These are phyloP conservation scores for Citrus inodora DNA, from an alignment of 345 rosid genomes.

Conservation along the genomic window DNA sequence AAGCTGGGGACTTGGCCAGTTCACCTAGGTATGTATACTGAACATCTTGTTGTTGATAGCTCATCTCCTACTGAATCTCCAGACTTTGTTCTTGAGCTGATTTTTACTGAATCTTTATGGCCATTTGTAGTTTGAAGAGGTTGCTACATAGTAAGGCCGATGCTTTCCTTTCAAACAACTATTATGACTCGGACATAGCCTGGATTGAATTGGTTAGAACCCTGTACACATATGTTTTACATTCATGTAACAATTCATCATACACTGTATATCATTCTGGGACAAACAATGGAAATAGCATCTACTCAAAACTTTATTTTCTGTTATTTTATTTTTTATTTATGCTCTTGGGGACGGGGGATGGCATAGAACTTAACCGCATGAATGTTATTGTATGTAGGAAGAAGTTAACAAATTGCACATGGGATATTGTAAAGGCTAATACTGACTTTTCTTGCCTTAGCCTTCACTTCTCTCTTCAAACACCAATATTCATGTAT, in stretches of 20 bases:
- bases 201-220: slow-evolving; percentile 95
- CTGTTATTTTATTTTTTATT: neutral
- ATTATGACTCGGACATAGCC: slow-evolving; percentile 85
- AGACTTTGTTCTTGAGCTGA: neutral
- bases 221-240: neutral
- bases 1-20: slow-evolving; percentile 78
- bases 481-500: neutral
- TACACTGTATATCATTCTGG: neutral
- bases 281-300: neutral
- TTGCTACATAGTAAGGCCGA: slow-evolving; percentile 81
- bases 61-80: neutral
- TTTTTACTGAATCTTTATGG: slow-evolving; percentile 21
- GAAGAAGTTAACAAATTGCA: neutral
- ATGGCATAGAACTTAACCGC: neutral
- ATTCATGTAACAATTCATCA: neutral
- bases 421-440: neutral
- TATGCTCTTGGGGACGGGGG: neutral
- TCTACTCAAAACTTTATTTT: neutral
- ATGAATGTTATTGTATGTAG: neutral
- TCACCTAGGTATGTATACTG: slow-evolving; percentile 55
- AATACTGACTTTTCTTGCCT: neutral
- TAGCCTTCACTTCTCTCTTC: neutral
- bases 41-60: slow-evolving; percentile 4
- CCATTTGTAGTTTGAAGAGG: slow-evolving; percentile 69
- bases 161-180: slow-evolving; percentile 88